Evolutionary conservation across 495 filamentous ascomycete species (phyloP), one percentile per base, ranked within the genome.

Genomic region (Pyronema omphalodes): DNA sequence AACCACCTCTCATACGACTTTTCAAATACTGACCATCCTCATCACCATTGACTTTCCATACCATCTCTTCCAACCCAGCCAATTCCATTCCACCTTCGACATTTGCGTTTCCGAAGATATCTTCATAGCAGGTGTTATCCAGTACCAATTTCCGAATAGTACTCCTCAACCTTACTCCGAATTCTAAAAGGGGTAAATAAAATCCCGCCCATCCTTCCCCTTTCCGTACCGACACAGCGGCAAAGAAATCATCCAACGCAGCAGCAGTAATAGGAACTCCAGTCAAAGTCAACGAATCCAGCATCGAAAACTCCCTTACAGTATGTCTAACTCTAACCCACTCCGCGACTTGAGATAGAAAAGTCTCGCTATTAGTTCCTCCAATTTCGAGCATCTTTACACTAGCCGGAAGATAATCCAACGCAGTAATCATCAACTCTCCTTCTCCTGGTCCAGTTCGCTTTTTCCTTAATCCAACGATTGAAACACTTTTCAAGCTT

Each of bases 331-430:
- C 33, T 8, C 40, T 2, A 46, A 57, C 51, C 60, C 60, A 62
- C n/a, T 60, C 54, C 37, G 45, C 60, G 7, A 58, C 60, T 12
- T 51, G 45, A 3, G 53, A 35, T 15, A 55, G 44, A 12, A 62
- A 62, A 37, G 52, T 51, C 33, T 60, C 58, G 36, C 61, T 55
- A 17, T 60, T 58, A 15, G 58, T 46, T 52, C 61, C 57, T 41
- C 58, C 54, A 39, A 62, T 41, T 36, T 57, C 58, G 7, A 62
- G 46, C 7, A 58, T 37, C 40, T 51, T 52, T 18, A 62, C 60
- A 37, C 54, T 1, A 4, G 36, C 41, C 33, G 60, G 58, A 7
- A 62, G 53, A 14, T 37, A 52, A 44, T 58, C 58, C 19, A 63
- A 40, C 34, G 57, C 60, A 12, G 19, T 47, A 47, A 61, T 34